Evolutionary conservation across 2,329 filamentous ascomycete species (phyloP).

Genomic region (Geoglossum cookeanum): DNA sequence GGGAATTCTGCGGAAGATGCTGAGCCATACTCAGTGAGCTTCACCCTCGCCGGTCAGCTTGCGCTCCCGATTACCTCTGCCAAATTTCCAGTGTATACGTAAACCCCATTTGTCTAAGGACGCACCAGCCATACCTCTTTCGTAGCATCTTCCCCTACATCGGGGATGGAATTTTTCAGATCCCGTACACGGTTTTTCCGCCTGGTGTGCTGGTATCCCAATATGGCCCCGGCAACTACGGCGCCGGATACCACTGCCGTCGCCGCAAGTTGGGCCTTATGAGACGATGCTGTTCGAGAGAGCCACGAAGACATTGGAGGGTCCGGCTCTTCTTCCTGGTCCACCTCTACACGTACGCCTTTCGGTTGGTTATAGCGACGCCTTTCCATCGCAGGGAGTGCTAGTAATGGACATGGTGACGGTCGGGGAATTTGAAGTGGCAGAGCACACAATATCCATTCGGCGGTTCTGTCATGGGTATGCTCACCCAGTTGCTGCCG

Average conservation of each 20-base stretch:
- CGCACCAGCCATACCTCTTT: constrained; percentile 25
- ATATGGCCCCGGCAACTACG: constrained; percentile 30
- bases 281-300: constrained; percentile 22
- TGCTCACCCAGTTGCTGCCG: no score
- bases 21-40: constrained; percentile 31
- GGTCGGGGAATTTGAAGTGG: neutral
- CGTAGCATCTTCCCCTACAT: constrained; percentile 30
- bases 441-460: no score
- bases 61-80: neutral
- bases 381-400: neutral
- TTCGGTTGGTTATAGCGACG: neutral
- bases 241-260: constrained; percentile 25
- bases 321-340: neutral
- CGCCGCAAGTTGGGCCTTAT: constrained; percentile 23
- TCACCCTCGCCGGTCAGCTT: constrained; percentile 21
- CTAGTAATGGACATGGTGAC: neutral
- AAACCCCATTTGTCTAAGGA: neutral
- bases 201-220: constrained; percentile 36
- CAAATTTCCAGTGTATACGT: neutral
- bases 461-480: no score
- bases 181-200: constrained; percentile 35
- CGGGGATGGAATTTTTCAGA: constrained; percentile 42
- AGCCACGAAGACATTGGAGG: constrained; percentile 24
- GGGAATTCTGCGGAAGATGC: constrained; percentile 17
- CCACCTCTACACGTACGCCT: neutral